A percentile compares a stretch with the other conserved stretches of the same genome.
phyloP scores from a whole-genome alignment of 2,329 filamentous ascomycete species.

The Exophiala viscosa region DNA sequence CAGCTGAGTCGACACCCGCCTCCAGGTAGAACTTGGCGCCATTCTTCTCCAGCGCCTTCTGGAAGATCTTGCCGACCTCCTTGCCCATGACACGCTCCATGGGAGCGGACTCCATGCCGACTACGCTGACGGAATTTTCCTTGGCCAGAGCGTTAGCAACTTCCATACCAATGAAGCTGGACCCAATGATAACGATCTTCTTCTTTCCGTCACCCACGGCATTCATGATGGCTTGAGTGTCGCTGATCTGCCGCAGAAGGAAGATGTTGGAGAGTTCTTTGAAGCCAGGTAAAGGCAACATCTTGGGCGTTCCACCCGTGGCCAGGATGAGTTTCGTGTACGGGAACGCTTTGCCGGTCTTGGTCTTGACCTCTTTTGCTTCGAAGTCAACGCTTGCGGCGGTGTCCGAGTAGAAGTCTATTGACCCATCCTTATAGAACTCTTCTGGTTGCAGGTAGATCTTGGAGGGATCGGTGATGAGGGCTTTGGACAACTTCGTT shows the following conservation, averaged over 20 bases:
- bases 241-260: slow-evolving; percentile 70
- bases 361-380: slow-evolving; percentile 69
- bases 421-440: slow-evolving; percentile 66
- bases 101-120: slow-evolving; percentile 84
- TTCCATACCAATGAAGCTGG: slow-evolving; percentile 97
- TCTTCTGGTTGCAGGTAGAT: slow-evolving; percentile 70
- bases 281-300: slow-evolving; percentile 77
- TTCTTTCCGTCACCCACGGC: slow-evolving; percentile 77
- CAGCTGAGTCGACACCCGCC: slow-evolving; percentile 77
- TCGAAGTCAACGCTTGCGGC: slow-evolving; percentile 75
- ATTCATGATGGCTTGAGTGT: slow-evolving; percentile 71
- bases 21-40: slow-evolving; percentile 85
- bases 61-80: slow-evolving; percentile 75
- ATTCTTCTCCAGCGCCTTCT: slow-evolving; percentile 73
- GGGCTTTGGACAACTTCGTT: slow-evolving; percentile 90
- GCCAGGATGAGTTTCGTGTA: slow-evolving; percentile 91
- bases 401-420: slow-evolving; percentile 55
- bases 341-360: slow-evolving; percentile 63
- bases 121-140: slow-evolving; percentile 77
- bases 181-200: slow-evolving; percentile 88
- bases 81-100: slow-evolving; percentile 82
- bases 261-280: slow-evolving; percentile 86
- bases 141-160: slow-evolving; percentile 77
- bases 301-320: slow-evolving; percentile 74
- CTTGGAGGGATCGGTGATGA: slow-evolving; percentile 76